These are phyloP conservation scores for Synchytrium microbalum DNA, from an alignment of 371 early-diverging fungal species.

Conservation along the genomic window DNA sequence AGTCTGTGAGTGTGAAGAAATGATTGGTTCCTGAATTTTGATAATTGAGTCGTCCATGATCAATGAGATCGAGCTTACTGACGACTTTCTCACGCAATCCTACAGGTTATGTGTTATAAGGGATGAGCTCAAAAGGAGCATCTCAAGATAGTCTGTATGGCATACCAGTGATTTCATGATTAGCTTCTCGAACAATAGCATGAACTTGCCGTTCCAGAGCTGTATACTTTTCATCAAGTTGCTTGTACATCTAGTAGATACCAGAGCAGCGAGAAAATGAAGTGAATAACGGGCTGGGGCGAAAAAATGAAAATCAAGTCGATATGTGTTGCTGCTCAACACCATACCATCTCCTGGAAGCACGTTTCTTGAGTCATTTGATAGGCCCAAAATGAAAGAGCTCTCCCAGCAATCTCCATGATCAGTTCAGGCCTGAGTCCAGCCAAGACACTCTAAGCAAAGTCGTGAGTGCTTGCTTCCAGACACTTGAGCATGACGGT, in stretches of 20 bases:
- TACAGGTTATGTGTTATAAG: constrained; percentile 5
- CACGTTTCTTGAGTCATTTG: constrained; percentile 61
- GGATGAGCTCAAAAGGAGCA: background rate
- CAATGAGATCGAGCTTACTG: constrained; percentile 8
- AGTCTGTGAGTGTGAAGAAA: constrained; percentile 17
- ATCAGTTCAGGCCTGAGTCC: constrained; percentile 65
- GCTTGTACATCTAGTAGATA: constrained; percentile 39
- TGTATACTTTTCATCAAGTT: constrained; percentile 41
- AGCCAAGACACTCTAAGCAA: constrained; percentile 55
- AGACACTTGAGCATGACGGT: background rate
- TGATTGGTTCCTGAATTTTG: background rate
- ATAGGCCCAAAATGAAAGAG: constrained; percentile 68
- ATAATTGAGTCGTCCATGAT: background rate
- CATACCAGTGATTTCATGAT: constrained; percentile 46
- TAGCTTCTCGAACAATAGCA: constrained; percentile 40
- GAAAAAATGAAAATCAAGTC: constrained; percentile 9
- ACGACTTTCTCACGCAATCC: constrained; percentile 27
- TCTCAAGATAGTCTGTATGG: constrained; percentile 7
- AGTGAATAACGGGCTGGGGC: too few relatives aligned
- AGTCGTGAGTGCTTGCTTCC: constrained; percentile 1
- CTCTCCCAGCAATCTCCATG: constrained; percentile 66
- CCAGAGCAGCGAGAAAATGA: too few relatives aligned
- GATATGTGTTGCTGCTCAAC: constrained; percentile 3
- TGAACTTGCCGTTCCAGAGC: constrained; percentile 42
- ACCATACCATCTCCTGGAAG: constrained; percentile 42